These are phyloP conservation scores for Buxus sempervirens DNA, from an alignment of 164 flowering plant genomes.

Conservation along the genomic window DNA sequence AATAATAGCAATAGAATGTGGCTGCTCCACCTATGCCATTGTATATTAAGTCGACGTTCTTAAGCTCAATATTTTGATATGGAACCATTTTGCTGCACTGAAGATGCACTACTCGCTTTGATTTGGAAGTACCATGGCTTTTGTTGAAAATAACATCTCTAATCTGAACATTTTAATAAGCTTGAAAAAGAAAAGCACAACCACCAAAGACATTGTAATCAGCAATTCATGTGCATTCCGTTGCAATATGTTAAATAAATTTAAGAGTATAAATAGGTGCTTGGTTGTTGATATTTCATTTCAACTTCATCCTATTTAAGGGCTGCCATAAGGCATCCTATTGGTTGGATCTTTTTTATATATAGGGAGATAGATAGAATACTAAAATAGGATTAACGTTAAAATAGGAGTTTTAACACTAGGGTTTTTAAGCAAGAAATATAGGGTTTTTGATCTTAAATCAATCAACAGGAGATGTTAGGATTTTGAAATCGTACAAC, in stretches of 20 bases:
- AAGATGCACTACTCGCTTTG: conserved; percentile 19
- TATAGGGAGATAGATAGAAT: no score
- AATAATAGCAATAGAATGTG: conserved; percentile 5
- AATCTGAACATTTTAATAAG: conserved; percentile 16
- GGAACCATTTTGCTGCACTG: conserved; percentile 20
- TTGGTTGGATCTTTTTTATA: no score
- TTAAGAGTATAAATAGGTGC: no score
- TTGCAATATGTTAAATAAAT: not conserved
- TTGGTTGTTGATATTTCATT: not conserved
- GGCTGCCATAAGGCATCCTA: no score
- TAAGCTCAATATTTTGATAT: conserved; percentile 15
- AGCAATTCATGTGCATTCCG: not conserved
- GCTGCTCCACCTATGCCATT: not conserved
- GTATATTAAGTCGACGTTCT: conserved; percentile 11
- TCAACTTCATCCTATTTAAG: no score
- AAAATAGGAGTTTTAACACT: no score
- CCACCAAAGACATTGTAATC: not conserved
- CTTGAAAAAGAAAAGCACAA: not conserved
- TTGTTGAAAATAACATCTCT: conserved; percentile 7
- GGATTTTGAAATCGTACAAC: no score
- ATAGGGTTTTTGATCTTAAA: no score
- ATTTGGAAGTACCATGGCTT: conserved; percentile 19
- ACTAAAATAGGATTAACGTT: no score
- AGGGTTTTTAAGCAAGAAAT: no score
- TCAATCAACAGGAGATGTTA: no score